These are phyloP conservation scores for Hibiscus syriacus DNA, from an alignment of 345 rosid genomes.

Conservation along the genomic window DNA sequence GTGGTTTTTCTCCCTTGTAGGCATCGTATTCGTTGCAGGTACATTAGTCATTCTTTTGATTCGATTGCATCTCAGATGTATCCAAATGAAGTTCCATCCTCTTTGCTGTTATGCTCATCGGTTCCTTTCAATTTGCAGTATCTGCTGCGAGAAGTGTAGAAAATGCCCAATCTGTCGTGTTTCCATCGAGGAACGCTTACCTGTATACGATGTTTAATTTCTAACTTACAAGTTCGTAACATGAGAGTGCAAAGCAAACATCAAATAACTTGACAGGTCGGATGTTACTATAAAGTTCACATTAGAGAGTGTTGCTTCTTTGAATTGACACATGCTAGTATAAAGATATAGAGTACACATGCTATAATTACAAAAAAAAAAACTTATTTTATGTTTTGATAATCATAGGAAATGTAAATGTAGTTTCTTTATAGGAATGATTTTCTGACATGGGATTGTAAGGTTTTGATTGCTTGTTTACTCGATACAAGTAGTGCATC, in stretches of 20 bases:
- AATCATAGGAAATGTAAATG: constrained; percentile 10
- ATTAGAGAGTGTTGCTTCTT: not conserved
- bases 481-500: not conserved
- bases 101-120: constrained; percentile 8
- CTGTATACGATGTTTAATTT: constrained; percentile 79
- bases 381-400: not conserved
- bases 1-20: constrained; percentile 91
- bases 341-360: not conserved
- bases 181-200: constrained; percentile 63
- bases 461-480: not conserved
- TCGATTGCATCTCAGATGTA: not conserved
- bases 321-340: not conserved
- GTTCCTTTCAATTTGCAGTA: constrained; percentile 40
- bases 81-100: not conserved
- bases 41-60: constrained; percentile 6
- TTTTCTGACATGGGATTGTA: not conserved
- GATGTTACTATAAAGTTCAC: constrained; percentile 2
- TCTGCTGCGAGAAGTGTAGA: constrained; percentile 83
- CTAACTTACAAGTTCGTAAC: constrained; percentile 11
- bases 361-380: not conserved
- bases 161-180: constrained; percentile 89
- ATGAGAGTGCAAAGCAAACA: not conserved
- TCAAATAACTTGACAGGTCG: constrained; percentile 8
- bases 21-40: constrained; percentile 91
- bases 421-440: not conserved